A percentile compares a stretch with the other conserved stretches of the same genome.
Conservation (phyloP, 2,329 filamentous ascomycete genomes). For the Gaeumannomyces tritici region DNA sequence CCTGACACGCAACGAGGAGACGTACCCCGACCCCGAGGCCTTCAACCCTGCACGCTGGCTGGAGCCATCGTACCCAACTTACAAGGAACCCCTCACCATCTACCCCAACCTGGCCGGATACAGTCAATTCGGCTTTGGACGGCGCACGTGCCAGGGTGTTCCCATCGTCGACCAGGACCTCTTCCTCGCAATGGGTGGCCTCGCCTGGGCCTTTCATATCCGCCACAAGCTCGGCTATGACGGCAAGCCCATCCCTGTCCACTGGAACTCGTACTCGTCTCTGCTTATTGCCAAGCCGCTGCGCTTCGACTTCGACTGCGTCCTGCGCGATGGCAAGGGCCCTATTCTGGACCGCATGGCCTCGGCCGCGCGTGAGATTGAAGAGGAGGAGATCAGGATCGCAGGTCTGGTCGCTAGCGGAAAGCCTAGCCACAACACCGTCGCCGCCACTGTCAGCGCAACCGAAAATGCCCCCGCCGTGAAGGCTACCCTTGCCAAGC, state of each 20-base stretch:
- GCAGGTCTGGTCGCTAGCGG: background rate
- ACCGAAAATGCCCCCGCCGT: background rate
- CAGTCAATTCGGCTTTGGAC: conserved; percentile 42
- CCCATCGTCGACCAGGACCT: conserved; percentile 31
- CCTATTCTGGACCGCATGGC: conserved; percentile 3
- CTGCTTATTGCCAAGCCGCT: conserved; percentile 33
- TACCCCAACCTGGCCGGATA: conserved; percentile 30
- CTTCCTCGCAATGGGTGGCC: conserved; percentile 26
- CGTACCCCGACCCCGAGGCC: conserved; percentile 25
- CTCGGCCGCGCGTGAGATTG: conserved; percentile 1
- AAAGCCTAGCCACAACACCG: background rate
- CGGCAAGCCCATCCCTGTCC: conserved; percentile 31
- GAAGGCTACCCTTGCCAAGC: background rate
- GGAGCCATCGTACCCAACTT: conserved; percentile 25
- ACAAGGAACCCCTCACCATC: conserved; percentile 25
- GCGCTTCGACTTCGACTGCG: conserved; percentile 26
- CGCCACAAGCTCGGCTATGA: conserved; percentile 23
- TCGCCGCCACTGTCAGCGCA: background rate
- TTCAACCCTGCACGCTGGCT: conserved; percentile 31
- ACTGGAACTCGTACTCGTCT: conserved; percentile 33
- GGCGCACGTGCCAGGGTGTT: conserved; percentile 34
- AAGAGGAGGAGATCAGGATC: background rate
- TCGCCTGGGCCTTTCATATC: conserved; percentile 45
- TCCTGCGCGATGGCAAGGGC: conserved; percentile 13
- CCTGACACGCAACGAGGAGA: conserved; percentile 32